phyloP scores from a whole-genome alignment of 441 rosid species.

The Eruca vesicaria region DNA sequence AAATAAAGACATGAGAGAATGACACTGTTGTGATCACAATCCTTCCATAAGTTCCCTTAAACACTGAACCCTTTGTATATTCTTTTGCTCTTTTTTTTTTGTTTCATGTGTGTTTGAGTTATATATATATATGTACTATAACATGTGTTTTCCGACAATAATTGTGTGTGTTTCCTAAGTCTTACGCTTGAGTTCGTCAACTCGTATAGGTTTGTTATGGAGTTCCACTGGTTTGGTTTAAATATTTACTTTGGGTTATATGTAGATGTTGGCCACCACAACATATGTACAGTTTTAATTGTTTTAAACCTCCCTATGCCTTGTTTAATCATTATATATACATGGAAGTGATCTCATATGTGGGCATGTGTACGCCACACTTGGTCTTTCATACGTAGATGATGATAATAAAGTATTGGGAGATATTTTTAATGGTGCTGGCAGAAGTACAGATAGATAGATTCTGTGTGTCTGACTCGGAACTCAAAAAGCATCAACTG shows the following conservation, averaged over 20 bases:
- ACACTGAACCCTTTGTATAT: slow-evolving; percentile 29
- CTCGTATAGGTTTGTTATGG: not conserved
- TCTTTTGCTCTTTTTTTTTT: slow-evolving; percentile 5
- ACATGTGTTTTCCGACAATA: slow-evolving; percentile 9
- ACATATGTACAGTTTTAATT: not conserved
- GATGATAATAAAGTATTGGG: not conserved
- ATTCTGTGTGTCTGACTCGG: slow-evolving; percentile 19
- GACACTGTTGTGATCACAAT: slow-evolving; percentile 13
- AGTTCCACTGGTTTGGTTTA: not conserved
- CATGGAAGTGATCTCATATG: not conserved
- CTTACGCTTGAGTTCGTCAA: not conserved
- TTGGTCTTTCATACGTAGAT: not conserved
- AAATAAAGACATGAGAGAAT: slow-evolving; percentile 12
- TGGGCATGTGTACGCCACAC: not conserved
- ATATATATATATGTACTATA: slow-evolving; percentile 5
- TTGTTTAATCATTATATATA: not conserved
- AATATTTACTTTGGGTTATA: not conserved
- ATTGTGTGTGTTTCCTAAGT: not conserved
- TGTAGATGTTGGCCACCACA: not conserved
- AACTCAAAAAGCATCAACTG: not conserved
- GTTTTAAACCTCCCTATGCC: not conserved
- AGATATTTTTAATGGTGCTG: not conserved
- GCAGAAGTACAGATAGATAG: not conserved
- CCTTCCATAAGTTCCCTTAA: slow-evolving; percentile 21
- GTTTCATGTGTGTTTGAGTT: slow-evolving; percentile 22